A percentile compares a stretch with the other conserved stretches of the same genome.
Evolutionary conservation across 2,329 filamentous ascomycete genomes (phyloP).

Genomic region (Talaromyces amestolkiae): DNA sequence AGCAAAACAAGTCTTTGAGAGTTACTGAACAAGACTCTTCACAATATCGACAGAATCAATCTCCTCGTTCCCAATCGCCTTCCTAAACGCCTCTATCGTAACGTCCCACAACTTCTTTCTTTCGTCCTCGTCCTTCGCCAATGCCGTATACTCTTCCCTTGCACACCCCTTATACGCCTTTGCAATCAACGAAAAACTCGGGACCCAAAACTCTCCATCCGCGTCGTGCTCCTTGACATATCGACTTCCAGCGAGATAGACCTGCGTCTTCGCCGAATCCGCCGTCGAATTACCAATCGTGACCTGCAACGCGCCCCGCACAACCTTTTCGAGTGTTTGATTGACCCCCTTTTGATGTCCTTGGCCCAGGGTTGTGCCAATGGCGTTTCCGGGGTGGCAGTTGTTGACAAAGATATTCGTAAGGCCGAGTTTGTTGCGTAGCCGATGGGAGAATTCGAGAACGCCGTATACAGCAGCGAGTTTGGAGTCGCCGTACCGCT

Average conservation of each 20-base stretch:
- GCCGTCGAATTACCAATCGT: slow-evolving; percentile 15
- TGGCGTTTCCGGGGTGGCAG: slow-evolving; percentile 17
- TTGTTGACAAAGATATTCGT: slow-evolving; percentile 12
- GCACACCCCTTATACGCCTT: slow-evolving; percentile 15
- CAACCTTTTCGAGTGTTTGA: slow-evolving; percentile 2
- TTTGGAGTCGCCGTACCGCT: slow-evolving; percentile 15
- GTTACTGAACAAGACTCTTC: slow-evolving; percentile 9
- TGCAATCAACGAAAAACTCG: slow-evolving; percentile 7
- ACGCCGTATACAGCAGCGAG: slow-evolving; percentile 11
- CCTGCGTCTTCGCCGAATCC: slow-evolving; percentile 17
- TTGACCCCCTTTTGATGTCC: slow-evolving; percentile 14
- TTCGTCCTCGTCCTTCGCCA: slow-evolving; percentile 14
- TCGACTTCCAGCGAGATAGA: slow-evolving; percentile 12
- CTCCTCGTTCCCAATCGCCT: slow-evolving; percentile 15
- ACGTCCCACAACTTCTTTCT: slow-evolving; percentile 13
- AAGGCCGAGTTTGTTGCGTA: neutral
- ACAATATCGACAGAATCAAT: slow-evolving; percentile 12
- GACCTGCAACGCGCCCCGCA: neutral
- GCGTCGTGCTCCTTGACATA: slow-evolving; percentile 7
- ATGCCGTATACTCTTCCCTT: slow-evolving; percentile 12
- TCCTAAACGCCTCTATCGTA: slow-evolving; percentile 10
- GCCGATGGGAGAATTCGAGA: slow-evolving; percentile 4
- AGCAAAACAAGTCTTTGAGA: neutral
- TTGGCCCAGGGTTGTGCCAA: slow-evolving; percentile 11
- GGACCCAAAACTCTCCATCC: slow-evolving; percentile 12